Evolutionary conservation across 2,329 filamentous ascomycete genomes (phyloP).

Genomic region (Verticillium nubilum): DNA sequence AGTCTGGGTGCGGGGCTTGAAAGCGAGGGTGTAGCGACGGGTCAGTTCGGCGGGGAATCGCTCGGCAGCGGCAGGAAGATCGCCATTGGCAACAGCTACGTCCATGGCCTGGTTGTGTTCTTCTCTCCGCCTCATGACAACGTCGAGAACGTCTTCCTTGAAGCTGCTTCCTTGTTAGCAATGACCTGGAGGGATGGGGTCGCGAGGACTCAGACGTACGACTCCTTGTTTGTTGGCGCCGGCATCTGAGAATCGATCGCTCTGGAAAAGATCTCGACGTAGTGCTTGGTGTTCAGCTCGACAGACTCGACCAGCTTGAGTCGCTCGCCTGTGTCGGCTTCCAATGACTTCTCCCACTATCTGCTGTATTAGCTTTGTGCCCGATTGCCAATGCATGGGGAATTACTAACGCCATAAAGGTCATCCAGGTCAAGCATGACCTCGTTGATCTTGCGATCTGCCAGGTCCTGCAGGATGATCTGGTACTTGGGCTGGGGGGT

Average conservation of each 20-base stretch:
- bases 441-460: constrained; percentile 72
- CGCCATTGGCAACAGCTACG: constrained; percentile 48
- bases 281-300: constrained; percentile 88
- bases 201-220: constrained; percentile 40
- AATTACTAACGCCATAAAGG: constrained; percentile 57
- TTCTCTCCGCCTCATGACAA: constrained; percentile 88
- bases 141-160: constrained; percentile 95
- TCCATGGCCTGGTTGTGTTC: constrained; percentile 76
- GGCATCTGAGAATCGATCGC: constrained; percentile 88
- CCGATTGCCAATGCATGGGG: constrained; percentile 62
- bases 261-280: constrained; percentile 84
- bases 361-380: constrained; percentile 8
- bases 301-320: constrained; percentile 76
- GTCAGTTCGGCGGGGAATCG: constrained; percentile 91
- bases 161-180: constrained; percentile 50
- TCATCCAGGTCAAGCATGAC: constrained; percentile 88
- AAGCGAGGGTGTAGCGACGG: constrained; percentile 89
- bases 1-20: constrained; percentile 81
- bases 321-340: constrained; percentile 40
- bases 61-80: constrained; percentile 61
- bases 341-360: constrained; percentile 70
- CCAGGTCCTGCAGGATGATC: constrained; percentile 78
- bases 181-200: background rate
- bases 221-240: constrained; percentile 68
- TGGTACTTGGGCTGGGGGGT: constrained; percentile 79